phyloP scores from a whole-genome alignment of 305 asterid species.

The Salvia sclarea region DNA sequence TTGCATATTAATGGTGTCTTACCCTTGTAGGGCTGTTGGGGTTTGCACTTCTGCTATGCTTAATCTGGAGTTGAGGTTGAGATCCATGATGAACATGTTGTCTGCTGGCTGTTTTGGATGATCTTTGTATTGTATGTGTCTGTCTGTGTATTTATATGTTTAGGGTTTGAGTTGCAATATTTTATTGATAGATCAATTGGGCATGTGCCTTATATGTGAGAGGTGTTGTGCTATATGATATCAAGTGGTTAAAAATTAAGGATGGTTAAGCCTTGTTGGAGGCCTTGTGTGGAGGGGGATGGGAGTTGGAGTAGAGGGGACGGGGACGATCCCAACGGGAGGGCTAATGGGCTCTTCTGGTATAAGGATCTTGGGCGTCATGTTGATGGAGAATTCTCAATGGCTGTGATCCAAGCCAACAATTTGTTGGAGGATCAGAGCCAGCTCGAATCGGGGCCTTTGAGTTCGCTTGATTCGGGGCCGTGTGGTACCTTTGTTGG shows the following conservation, averaged over 20 bases:
- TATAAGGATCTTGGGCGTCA: constrained; percentile 80
- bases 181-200: constrained; percentile 27
- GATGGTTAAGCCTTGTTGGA: constrained; percentile 94
- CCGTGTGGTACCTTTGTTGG: constrained; percentile 81
- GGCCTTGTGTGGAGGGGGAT: constrained; percentile 71
- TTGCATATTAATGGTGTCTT: constrained; percentile 74
- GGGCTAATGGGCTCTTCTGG: constrained; percentile 79
- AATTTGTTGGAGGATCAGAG: constrained; percentile 84
- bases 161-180: constrained; percentile 18
- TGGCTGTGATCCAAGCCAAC: constrained; percentile 90
- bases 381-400: constrained; percentile 74
- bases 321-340: constrained; percentile 52
- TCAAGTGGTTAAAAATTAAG: constrained; percentile 24
- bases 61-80: constrained; percentile 53
- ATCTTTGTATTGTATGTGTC: constrained; percentile 16
- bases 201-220: constrained; percentile 37
- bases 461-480: constrained; percentile 66
- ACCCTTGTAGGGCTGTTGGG: constrained; percentile 64
- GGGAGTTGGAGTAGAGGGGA: constrained; percentile 45
- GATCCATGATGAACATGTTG: constrained; percentile 40
- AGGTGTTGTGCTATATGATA: constrained; percentile 20
- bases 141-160: not conserved
- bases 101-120: constrained; percentile 65
- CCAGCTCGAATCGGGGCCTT: constrained; percentile 82
- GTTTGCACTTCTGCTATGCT: constrained; percentile 46